These are phyloP conservation scores for Parastagonospora nodorum DNA, from an alignment of 2,329 filamentous ascomycete genomes.

Conservation along the genomic window DNA sequence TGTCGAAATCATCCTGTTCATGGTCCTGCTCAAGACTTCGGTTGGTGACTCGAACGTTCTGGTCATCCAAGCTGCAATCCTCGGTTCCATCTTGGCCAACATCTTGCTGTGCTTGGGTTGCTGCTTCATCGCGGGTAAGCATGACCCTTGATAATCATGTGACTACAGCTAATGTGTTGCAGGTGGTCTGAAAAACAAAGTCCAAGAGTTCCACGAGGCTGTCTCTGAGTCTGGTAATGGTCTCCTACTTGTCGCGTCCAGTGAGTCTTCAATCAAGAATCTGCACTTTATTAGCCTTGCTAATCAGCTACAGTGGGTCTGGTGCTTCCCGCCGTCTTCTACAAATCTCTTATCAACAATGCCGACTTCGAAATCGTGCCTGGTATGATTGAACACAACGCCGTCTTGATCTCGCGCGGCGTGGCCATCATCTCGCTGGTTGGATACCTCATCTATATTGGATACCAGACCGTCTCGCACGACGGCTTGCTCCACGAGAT, in stretches of 20 bases:
- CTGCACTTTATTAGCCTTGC: not conserved
- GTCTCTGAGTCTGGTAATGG: conserved; percentile 81
- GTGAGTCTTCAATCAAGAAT: conserved; percentile 32
- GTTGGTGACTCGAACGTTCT: conserved; percentile 51
- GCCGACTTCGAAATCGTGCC: conserved; percentile 51
- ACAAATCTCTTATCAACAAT: conserved; percentile 44
- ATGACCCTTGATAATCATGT: not conserved
- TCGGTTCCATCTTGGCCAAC: conserved; percentile 83
- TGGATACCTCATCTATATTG: conserved; percentile 65
- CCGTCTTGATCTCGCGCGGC: conserved; percentile 70
- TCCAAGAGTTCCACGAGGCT: conserved; percentile 73
- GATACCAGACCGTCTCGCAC: conserved; percentile 77
- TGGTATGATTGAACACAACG: conserved; percentile 61
- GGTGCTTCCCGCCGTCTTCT: conserved; percentile 60
- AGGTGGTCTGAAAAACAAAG: conserved; percentile 68
- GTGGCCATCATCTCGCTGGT: conserved; percentile 73
- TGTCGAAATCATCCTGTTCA: conserved; percentile 83
- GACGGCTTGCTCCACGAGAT: conserved; percentile 77
- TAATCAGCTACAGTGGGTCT: conserved; percentile 50
- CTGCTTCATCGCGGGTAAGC: conserved; percentile 71
- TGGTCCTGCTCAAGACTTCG: conserved; percentile 69
- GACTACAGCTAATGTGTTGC: not conserved
- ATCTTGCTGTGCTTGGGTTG: conserved; percentile 78
- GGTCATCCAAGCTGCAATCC: conserved; percentile 82
- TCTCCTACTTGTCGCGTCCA: conserved; percentile 76